phyloP scores from a whole-genome alignment of 176 grass and related monocot genomes.

The Raddia distichophylla region DNA sequence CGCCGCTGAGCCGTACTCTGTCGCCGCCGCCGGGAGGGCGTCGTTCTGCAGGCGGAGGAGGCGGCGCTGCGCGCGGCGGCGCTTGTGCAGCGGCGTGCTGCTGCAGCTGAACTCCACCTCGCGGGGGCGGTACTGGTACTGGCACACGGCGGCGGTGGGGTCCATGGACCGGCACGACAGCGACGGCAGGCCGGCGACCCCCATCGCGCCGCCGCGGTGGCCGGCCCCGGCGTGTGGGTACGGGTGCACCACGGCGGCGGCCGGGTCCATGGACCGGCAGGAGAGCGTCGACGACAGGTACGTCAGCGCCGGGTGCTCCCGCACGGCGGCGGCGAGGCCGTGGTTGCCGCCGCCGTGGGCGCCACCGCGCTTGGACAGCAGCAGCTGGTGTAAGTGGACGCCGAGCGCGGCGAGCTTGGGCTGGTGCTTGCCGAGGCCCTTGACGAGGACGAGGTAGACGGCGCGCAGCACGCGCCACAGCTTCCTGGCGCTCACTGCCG shows the following conservation, averaged over 20 bases:
- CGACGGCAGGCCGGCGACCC: slow-evolving; percentile 32
- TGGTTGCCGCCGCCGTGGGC: slow-evolving; percentile 27
- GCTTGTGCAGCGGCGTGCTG: slow-evolving; percentile 62
- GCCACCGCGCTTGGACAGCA: slow-evolving; percentile 50
- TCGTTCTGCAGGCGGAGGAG: slow-evolving; percentile 1
- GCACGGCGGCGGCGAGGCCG: background rate
- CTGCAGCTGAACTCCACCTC: slow-evolving; percentile 95
- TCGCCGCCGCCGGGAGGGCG: background rate
- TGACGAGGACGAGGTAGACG: slow-evolving; percentile 62
- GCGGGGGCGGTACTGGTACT: slow-evolving; percentile 55
- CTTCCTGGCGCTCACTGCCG: slow-evolving; percentile 42
- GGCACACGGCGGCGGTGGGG: slow-evolving; percentile 43
- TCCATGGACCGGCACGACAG: slow-evolving; percentile 75
- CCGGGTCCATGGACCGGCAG: slow-evolving; percentile 74
- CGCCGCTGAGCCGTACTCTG: slow-evolving; percentile 9
- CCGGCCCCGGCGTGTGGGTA: slow-evolving; percentile 29
- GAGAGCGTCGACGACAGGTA: slow-evolving; percentile 43
- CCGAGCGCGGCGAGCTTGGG: slow-evolving; percentile 67
- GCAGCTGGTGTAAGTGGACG: slow-evolving; percentile 64
- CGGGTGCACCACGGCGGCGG: slow-evolving; percentile 49
- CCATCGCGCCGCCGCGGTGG: background rate
- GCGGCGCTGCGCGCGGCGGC: slow-evolving; percentile 24
- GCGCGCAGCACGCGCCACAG: slow-evolving; percentile 58
- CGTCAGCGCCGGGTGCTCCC: slow-evolving; percentile 20
- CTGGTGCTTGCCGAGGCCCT: slow-evolving; percentile 66